Conservation (phyloP, 129 eudicot species). For the Glebionis coronaria region DNA sequence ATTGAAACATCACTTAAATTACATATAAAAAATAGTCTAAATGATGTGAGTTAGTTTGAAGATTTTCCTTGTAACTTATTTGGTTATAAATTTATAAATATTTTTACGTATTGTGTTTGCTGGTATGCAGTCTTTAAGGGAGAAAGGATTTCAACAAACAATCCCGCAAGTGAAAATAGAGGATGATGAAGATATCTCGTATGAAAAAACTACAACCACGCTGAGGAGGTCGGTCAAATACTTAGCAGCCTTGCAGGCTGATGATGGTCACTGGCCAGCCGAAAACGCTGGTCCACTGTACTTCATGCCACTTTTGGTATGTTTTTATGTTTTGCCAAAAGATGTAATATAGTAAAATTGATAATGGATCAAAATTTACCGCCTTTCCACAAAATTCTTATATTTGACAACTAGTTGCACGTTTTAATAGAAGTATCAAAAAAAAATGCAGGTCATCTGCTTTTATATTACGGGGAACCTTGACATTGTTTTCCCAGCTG, state of each 20-base stretch:
- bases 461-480: slow-evolving; percentile 73
- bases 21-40: too few species aligned
- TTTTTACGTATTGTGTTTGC: too few species aligned
- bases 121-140: slow-evolving; percentile 48
- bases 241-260: slow-evolving; percentile 61
- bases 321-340: not conserved
- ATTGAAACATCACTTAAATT: too few species aligned
- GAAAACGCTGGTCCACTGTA: slow-evolving; percentile 68
- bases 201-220: slow-evolving; percentile 45
- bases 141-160: slow-evolving; percentile 52
- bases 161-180: slow-evolving; percentile 56
- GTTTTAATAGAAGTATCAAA: not conserved
- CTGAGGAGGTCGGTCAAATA: slow-evolving; percentile 47
- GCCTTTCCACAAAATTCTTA: too few species aligned
- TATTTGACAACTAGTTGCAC: too few species aligned
- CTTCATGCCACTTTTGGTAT: slow-evolving; percentile 12
- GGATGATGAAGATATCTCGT: slow-evolving; percentile 55
- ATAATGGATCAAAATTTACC: too few species aligned
- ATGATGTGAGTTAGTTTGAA: too few species aligned
- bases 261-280: slow-evolving; percentile 84
- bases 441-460: slow-evolving; percentile 50
- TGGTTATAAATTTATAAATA: too few species aligned
- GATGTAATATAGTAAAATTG: fast-evolving
- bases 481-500: slow-evolving; percentile 40
- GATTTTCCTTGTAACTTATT: too few species aligned